Conservation (phyloP, 140 eudicot species). For the Anethum foeniculum region DNA sequence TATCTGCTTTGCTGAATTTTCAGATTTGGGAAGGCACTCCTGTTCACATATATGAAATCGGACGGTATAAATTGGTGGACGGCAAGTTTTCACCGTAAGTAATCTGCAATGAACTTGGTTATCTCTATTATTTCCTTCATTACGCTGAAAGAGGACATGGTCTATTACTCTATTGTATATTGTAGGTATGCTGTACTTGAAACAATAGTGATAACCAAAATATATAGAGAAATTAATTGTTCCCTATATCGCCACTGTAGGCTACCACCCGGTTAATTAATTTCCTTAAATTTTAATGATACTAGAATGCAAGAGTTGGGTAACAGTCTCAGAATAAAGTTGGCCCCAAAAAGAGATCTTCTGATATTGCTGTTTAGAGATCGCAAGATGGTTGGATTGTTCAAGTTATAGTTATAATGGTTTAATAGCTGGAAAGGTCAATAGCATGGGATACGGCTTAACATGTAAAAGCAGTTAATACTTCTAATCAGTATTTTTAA, state of each 20-base stretch:
- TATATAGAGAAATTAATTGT: not conserved
- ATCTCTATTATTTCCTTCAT: not conserved
- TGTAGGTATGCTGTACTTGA: not conserved
- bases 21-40: conserved; percentile 99
- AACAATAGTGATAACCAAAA: not conserved
- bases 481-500: not conserved
- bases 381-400: not conserved
- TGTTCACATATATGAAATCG: conserved; percentile 66
- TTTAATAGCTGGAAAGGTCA: not conserved
- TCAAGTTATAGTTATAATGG: not conserved
- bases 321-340: not conserved
- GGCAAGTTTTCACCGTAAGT: conserved; percentile 99
- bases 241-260: not conserved
- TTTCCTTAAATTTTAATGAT: not conserved
- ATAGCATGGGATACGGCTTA: not conserved
- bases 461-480: not conserved
- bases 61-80: conserved; percentile 88
- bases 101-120: not conserved
- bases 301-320: not conserved
- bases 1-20: conserved; percentile 12
- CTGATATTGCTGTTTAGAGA: not conserved
- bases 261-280: not conserved
- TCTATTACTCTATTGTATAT: not conserved
- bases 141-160: not conserved
- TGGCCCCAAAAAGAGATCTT: not conserved